Percentiles rank a stretch among this genome's conserved stretches.
Evolutionary conservation across 176 grass and related monocot species (phyloP).

Genomic region (Ampelocalamus luodianensis): DNA sequence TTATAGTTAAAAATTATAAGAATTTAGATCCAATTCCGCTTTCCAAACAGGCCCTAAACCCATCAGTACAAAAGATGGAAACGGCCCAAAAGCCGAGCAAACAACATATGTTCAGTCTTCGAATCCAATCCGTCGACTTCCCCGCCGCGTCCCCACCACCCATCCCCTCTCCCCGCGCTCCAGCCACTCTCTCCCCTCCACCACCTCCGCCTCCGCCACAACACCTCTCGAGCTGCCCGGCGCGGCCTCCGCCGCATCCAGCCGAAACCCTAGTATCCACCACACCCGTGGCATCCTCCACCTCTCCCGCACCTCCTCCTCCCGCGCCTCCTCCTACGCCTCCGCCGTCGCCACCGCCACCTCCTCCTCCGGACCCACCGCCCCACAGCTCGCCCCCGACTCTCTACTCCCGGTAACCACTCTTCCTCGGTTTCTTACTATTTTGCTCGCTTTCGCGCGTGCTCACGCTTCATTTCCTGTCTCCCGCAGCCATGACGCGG

Average conservation of each 20-base stretch:
- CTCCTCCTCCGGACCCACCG: slow-evolving; percentile 38
- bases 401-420: slow-evolving; percentile 64
- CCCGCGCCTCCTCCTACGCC: slow-evolving; percentile 49
- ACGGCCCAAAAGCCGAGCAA: slow-evolving; percentile 37
- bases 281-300: slow-evolving; percentile 73
- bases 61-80: too few relatives aligned
- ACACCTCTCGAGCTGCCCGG: slow-evolving; percentile 45
- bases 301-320: slow-evolving; percentile 67
- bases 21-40: too few relatives aligned
- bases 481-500: slow-evolving; percentile 54
- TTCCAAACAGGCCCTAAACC: too few relatives aligned
- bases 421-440: neutral
- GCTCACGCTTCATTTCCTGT: slow-evolving; percentile 6
- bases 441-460: neutral
- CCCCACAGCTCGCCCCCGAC: slow-evolving; percentile 39
- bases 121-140: slow-evolving; percentile 67
- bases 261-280: slow-evolving; percentile 64
- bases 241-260: slow-evolving; percentile 13
- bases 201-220: slow-evolving; percentile 32
- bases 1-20: too few relatives aligned
- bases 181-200: slow-evolving; percentile 9
- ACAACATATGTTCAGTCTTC: slow-evolving; percentile 73
- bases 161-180: neutral
- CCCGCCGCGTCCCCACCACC: neutral
- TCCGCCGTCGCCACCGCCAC: slow-evolving; percentile 53